Conservation (phyloP, 2,329 filamentous ascomycete species). For the Colletotrichum orchidophilum region DNA sequence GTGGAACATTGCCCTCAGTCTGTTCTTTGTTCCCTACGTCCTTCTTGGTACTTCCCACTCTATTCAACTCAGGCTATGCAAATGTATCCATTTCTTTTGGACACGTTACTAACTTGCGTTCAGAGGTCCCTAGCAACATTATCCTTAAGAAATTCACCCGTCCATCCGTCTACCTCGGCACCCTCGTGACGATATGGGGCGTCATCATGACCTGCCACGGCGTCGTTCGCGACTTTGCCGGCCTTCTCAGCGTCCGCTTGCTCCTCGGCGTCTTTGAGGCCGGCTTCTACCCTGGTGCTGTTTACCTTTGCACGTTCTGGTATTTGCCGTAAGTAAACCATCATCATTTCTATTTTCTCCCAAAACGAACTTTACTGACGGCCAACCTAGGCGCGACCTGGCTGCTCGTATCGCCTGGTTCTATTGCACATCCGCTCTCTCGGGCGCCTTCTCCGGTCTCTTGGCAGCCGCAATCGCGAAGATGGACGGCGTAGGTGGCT, state of each 20-base stretch:
- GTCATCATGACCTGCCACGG: constrained; percentile 40
- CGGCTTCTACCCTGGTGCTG: constrained; percentile 42
- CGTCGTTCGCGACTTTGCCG: constrained; percentile 41
- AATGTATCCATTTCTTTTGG: background rate
- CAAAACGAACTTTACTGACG: background rate
- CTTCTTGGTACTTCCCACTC: constrained; percentile 49
- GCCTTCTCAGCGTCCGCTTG: constrained; percentile 41
- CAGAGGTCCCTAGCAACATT: constrained; percentile 69
- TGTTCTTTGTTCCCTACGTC: constrained; percentile 73
- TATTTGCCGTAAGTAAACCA: constrained; percentile 53
- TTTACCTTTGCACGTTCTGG: constrained; percentile 42
- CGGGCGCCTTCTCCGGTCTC: constrained; percentile 71
- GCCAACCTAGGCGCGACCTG: constrained; percentile 31
- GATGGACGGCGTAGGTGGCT: constrained; percentile 58
- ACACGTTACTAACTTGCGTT: background rate
- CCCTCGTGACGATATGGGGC: constrained; percentile 65
- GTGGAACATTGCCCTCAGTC: constrained; percentile 63
- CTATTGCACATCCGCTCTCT: constrained; percentile 39
- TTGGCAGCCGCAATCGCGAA: constrained; percentile 68
- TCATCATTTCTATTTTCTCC: background rate
- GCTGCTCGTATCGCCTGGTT: constrained; percentile 40
- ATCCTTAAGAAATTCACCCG: constrained; percentile 68
- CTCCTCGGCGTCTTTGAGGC: constrained; percentile 44
- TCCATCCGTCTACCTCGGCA: constrained; percentile 71
- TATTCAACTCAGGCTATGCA: no score